phyloP scores from a whole-genome alignment of 768 basidiomycete species.

The Leccinum sublutescens region DNA sequence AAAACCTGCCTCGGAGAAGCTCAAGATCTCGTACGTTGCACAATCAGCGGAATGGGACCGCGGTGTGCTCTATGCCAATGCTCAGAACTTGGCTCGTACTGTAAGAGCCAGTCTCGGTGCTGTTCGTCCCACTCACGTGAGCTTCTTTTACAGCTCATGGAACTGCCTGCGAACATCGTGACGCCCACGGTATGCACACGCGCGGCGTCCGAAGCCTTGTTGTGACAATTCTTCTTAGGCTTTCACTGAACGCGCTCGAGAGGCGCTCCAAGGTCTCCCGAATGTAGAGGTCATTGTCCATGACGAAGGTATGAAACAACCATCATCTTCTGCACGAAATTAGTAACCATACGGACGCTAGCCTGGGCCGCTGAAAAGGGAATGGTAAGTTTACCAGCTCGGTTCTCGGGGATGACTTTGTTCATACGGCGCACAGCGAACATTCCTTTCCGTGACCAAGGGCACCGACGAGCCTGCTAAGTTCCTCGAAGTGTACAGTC shows the following conservation, averaged over 20 bases:
- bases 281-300: slow-evolving; percentile 69
- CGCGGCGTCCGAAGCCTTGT: not conserved
- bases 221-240: slow-evolving; percentile 36
- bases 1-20: slow-evolving; percentile 48
- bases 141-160: slow-evolving; percentile 58
- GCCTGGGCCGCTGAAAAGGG: slow-evolving; percentile 82
- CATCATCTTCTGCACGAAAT: not conserved
- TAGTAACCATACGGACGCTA: slow-evolving; percentile 24
- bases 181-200: slow-evolving; percentile 64
- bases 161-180: slow-evolving; percentile 82
- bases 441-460: slow-evolving; percentile 84
- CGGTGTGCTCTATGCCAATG: slow-evolving; percentile 69
- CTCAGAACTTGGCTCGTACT: slow-evolving; percentile 80
- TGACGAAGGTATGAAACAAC: slow-evolving; percentile 58
- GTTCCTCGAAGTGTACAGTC: slow-evolving; percentile 74
- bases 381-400: slow-evolving; percentile 52
- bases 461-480: slow-evolving; percentile 83
- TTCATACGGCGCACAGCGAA: slow-evolving; percentile 43
- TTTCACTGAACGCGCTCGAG: slow-evolving; percentile 69
- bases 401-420: not conserved
- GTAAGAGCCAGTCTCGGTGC: slow-evolving; percentile 35
- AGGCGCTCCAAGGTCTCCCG: slow-evolving; percentile 61
- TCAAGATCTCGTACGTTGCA: slow-evolving; percentile 46
- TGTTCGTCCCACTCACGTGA: not conserved
- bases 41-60: slow-evolving; percentile 62